Conservation (phyloP, 2,329 filamentous ascomycete species). For the Venturia asperata region DNA sequence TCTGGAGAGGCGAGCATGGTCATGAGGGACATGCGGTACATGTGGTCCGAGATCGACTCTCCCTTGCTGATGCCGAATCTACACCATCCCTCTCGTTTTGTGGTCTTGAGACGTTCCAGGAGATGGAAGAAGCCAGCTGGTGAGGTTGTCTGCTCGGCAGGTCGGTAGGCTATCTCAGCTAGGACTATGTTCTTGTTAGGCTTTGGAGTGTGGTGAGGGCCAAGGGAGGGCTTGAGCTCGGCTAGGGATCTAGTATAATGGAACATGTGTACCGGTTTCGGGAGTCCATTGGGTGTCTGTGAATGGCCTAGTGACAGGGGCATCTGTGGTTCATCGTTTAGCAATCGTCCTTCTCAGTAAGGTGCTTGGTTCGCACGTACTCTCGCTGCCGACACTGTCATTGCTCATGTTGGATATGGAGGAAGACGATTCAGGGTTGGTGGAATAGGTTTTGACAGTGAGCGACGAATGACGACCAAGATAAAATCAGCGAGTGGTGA, state of each 20-base stretch:
- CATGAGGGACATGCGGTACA: conserved; percentile 99
- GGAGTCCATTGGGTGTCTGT: conserved; percentile 10
- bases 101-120: conserved; percentile 89
- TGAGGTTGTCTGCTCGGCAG: conserved; percentile 56
- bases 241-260: not conserved
- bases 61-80: conserved; percentile 69
- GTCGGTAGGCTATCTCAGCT: conserved; percentile 49
- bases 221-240: not conserved
- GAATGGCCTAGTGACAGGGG: not conserved
- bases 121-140: conserved; percentile 92
- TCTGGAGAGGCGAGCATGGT: conserved; percentile 81
- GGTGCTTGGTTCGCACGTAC: not conserved
- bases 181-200: conserved; percentile 2
- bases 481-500: not conserved
- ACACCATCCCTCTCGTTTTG: conserved; percentile 91
- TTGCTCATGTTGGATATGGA: not conserved
- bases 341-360: not conserved
- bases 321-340: not conserved
- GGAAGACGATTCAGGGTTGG: not conserved
- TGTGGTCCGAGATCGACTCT: conserved; percentile 95
- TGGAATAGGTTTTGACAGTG: not conserved
- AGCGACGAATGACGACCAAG: not conserved
- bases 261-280: conserved; percentile 15
- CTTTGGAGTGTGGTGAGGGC: not conserved
- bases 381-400: not conserved